A percentile compares a stretch with the other conserved stretches of the same genome.
phyloP scores from a whole-genome alignment of 2,329 filamentous ascomycete species.

The Fusarium begoniae region DNA sequence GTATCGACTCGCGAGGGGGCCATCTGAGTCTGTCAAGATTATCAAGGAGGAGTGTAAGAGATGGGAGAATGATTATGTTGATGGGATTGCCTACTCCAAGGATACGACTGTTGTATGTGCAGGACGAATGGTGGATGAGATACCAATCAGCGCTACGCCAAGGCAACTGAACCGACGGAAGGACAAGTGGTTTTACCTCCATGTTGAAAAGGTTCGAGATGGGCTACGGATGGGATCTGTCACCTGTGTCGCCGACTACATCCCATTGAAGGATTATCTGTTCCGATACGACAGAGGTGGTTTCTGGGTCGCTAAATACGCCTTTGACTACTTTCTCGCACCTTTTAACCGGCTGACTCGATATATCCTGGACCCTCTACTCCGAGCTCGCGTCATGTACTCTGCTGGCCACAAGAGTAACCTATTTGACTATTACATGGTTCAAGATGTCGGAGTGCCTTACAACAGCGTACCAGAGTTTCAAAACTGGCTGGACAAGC shows the following conservation, averaged over 20 bases:
- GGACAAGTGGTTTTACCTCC: slow-evolving; percentile 81
- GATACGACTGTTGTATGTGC: slow-evolving; percentile 67
- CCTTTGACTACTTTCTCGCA: slow-evolving; percentile 70
- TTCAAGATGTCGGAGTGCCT: slow-evolving; percentile 70
- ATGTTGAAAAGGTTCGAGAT: slow-evolving; percentile 60
- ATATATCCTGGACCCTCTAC: slow-evolving; percentile 67
- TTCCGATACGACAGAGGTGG: slow-evolving; percentile 76
- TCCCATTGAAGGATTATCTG: slow-evolving; percentile 72
- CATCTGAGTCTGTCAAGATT: slow-evolving; percentile 50
- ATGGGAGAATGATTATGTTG: slow-evolving; percentile 69
- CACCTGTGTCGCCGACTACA: slow-evolving; percentile 56
- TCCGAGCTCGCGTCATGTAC: slow-evolving; percentile 73
- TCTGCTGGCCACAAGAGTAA: slow-evolving; percentile 70
- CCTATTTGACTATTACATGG: slow-evolving; percentile 67
- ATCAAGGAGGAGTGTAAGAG: slow-evolving; percentile 56
- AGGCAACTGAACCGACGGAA: slow-evolving; percentile 63
- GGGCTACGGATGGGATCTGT: slow-evolving; percentile 33
- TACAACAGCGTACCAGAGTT: slow-evolving; percentile 55
- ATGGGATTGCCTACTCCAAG: slow-evolving; percentile 71
- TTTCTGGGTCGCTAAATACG: slow-evolving; percentile 72
- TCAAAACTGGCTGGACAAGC: slow-evolving; percentile 57
- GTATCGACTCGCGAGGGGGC: slow-evolving; percentile 59
- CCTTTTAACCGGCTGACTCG: slow-evolving; percentile 73
- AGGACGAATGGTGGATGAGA: slow-evolving; percentile 63
- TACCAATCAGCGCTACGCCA: slow-evolving; percentile 47